Conservation (phyloP, 1,284 basidiomycete genomes). For the Cutaneotrichosporon sp. region DNA sequence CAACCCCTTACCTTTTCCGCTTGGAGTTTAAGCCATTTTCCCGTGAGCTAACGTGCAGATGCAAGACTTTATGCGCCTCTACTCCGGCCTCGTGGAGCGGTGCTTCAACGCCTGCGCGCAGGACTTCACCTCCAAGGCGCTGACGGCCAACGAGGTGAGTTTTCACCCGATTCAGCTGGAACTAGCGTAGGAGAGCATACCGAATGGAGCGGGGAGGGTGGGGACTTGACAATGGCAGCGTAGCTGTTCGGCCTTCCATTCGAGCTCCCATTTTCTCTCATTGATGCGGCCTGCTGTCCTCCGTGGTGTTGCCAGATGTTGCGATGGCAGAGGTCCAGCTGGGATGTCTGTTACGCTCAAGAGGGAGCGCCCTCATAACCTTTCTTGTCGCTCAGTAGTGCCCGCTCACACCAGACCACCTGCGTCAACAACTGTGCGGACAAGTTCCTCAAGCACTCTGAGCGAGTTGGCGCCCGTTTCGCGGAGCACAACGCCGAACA, state of each 20-base stretch:
- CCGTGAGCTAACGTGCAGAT: conserved; percentile 57
- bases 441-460: conserved; percentile 97
- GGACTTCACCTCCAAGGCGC: conserved; percentile 91
- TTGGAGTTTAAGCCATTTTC: background rate
- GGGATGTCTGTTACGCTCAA: no score
- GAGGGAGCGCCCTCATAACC: no score
- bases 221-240: no score
- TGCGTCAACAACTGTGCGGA: conserved; percentile 65
- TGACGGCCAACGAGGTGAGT: conserved; percentile 86
- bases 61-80: conserved; percentile 96
- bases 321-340: no score
- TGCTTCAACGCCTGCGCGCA: conserved; percentile 94
- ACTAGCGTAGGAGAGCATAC: no score
- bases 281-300: no score
- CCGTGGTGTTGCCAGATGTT: no score
- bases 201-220: background rate
- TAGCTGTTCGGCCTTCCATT: no score
- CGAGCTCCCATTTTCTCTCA: background rate
- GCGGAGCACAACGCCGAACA: conserved; percentile 70
- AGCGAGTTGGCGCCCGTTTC: conserved; percentile 86
- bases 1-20: no score
- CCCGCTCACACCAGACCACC: conserved; percentile 46
- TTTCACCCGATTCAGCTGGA: no score
- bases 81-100: conserved; percentile 90
- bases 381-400: no score